These are phyloP conservation scores for Pseudogymnoascus pannorum DNA, from an alignment of 2,329 filamentous ascomycete species.

Conservation along the genomic window DNA sequence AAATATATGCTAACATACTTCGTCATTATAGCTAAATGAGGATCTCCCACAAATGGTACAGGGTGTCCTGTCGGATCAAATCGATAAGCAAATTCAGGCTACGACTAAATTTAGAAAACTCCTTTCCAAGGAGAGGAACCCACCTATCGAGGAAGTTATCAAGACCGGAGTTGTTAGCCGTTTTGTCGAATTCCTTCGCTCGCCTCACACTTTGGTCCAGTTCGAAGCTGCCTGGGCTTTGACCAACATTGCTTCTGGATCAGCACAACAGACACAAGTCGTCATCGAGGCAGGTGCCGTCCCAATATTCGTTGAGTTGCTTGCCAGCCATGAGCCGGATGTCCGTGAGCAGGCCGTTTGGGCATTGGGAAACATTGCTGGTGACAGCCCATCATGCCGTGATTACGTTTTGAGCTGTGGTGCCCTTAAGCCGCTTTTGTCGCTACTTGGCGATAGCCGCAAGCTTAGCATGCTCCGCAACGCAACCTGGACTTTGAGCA, in stretches of 20 bases:
- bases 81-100: slow-evolving; percentile 93
- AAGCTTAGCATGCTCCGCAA: slow-evolving; percentile 99
- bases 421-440: slow-evolving; percentile 82
- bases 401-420: slow-evolving; percentile 92
- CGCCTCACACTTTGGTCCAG: slow-evolving; percentile 94
- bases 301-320: slow-evolving; percentile 94
- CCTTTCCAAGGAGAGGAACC: slow-evolving; percentile 96
- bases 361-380: slow-evolving; percentile 97
- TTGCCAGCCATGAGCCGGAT: slow-evolving; percentile 93
- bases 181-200: slow-evolving; percentile 97
- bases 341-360: slow-evolving; percentile 97
- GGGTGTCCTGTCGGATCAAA: slow-evolving; percentile 97
- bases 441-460: slow-evolving; percentile 88
- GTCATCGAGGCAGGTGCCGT: slow-evolving; percentile 98
- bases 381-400: slow-evolving; percentile 93
- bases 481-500: slow-evolving; percentile 97
- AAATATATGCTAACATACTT: slow-evolving; percentile 14
- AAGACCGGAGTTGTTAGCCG: slow-evolving; percentile 96
- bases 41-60: slow-evolving; percentile 97
- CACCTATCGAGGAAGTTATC: slow-evolving; percentile 97
- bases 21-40: slow-evolving; percentile 68
- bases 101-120: slow-evolving; percentile 99
- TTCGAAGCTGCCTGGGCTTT: slow-evolving; percentile 98
- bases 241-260: slow-evolving; percentile 98
- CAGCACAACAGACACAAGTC: slow-evolving; percentile 93